phyloP scores from a whole-genome alignment of 169 alveolate species.

The Plasmodium reichenowi region DNA sequence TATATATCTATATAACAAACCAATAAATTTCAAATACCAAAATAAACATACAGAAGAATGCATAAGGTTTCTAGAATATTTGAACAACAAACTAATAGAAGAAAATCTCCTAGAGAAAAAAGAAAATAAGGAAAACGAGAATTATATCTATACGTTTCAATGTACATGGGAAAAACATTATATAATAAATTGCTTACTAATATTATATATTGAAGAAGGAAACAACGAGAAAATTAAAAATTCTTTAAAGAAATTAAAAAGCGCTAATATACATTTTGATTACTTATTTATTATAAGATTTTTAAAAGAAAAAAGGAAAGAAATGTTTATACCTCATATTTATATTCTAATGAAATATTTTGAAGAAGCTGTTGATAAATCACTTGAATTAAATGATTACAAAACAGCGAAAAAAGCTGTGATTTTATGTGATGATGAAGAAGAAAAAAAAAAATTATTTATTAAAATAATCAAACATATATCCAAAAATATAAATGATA shows the following conservation, averaged over 20 bases:
- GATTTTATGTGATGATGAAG: constrained; percentile 67
- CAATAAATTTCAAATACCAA: background rate
- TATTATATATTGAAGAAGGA: constrained; percentile 69
- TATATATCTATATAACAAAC: no score
- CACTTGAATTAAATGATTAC: constrained; percentile 70
- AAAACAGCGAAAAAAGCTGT: constrained; percentile 72
- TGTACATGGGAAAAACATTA: constrained; percentile 75
- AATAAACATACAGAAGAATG: constrained; percentile 54
- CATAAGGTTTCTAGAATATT: constrained; percentile 54
- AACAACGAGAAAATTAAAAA: constrained; percentile 57
- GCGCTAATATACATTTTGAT: constrained; percentile 61
- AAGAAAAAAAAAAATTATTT: constrained; percentile 77
- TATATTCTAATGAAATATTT: constrained; percentile 74
- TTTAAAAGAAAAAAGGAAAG: constrained; percentile 75
- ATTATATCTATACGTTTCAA: constrained; percentile 70
- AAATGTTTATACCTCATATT: constrained; percentile 68
- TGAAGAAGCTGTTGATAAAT: constrained; percentile 76
- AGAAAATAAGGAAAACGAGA: constrained; percentile 55
- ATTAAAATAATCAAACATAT: constrained; percentile 66
- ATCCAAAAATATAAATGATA: constrained; percentile 66
- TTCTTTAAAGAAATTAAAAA: constrained; percentile 55
- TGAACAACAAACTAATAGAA: constrained; percentile 50
- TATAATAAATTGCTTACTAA: constrained; percentile 59
- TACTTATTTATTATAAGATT: constrained; percentile 67
- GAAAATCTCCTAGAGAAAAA: constrained; percentile 53